Evolutionary conservation across 805 yeast species (phyloP).

Genomic region (Ogataea pilisensis): DNA sequence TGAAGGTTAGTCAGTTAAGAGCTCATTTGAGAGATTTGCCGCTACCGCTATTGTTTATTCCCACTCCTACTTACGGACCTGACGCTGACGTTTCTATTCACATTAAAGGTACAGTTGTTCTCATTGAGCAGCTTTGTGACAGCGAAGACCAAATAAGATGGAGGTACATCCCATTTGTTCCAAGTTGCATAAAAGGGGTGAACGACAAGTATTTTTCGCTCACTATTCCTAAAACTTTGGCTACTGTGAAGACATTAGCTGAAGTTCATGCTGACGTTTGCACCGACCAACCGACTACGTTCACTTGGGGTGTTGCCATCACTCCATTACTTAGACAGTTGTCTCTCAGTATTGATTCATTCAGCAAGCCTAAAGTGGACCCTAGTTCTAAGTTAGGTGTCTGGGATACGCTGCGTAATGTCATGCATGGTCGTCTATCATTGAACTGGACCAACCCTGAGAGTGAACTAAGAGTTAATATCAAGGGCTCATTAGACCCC

Average conservation of each 20-base stretch:
- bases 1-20: slow-evolving; percentile 57
- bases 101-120: slow-evolving; percentile 59
- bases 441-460: slow-evolving; percentile 47
- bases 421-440: slow-evolving; percentile 63
- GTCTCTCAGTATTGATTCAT: slow-evolving; percentile 72
- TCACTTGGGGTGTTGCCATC: slow-evolving; percentile 77
- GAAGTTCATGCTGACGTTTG: slow-evolving; percentile 52
- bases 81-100: slow-evolving; percentile 18
- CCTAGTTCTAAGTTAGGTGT: slow-evolving; percentile 82
- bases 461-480: slow-evolving; percentile 48
- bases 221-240: slow-evolving; percentile 68
- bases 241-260: slow-evolving; percentile 69
- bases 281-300: slow-evolving; percentile 55
- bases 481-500: slow-evolving; percentile 79
- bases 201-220: slow-evolving; percentile 47
- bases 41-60: slow-evolving; percentile 72
- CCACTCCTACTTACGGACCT: slow-evolving; percentile 28
- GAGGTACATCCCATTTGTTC: slow-evolving; percentile 59
- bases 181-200: slow-evolving; percentile 33
- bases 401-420: slow-evolving; percentile 84
- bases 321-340: slow-evolving; percentile 81
- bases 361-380: slow-evolving; percentile 87
- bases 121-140: slow-evolving; percentile 59
- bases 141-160: slow-evolving; percentile 53
- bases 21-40: slow-evolving; percentile 84